Evolutionary conservation across 2,329 filamentous ascomycete species (phyloP).

Genomic region (Fusarium cicatricum): DNA sequence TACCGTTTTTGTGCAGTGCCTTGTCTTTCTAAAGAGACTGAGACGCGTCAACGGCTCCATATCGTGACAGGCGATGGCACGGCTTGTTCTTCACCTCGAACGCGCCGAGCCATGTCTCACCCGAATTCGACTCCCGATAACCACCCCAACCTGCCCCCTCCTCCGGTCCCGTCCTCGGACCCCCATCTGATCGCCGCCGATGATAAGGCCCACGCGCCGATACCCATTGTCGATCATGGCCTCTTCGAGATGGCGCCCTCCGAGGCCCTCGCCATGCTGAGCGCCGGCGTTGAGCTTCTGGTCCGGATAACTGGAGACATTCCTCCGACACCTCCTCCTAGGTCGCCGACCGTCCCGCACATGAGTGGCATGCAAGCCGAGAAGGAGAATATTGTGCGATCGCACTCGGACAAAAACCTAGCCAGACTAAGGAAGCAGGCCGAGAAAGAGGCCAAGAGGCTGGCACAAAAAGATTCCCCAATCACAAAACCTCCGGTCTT

Average conservation of each 20-base stretch:
- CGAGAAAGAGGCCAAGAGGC: conserved; percentile 42
- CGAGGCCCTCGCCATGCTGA: conserved; percentile 82
- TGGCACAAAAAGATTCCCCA: conserved; percentile 27
- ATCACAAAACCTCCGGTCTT: conserved; percentile 1
- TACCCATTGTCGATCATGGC: conserved; percentile 60
- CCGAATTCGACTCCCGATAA: conserved; percentile 36
- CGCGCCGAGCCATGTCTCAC: conserved; percentile 36
- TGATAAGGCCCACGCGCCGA: conserved; percentile 34
- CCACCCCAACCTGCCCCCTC: conserved; percentile 46
- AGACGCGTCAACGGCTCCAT: conserved; percentile 38
- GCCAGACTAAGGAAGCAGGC: conserved; percentile 54
- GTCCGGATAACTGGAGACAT: conserved; percentile 79
- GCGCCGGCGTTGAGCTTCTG: conserved; percentile 73
- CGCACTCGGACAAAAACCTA: conserved; percentile 64
- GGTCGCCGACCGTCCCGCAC: conserved; percentile 69
- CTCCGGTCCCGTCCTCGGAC: conserved; percentile 54
- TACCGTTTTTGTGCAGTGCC: conserved; percentile 38
- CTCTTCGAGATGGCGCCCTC: conserved; percentile 77
- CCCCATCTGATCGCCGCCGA: conserved; percentile 42
- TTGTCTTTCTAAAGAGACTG: conserved; percentile 36
- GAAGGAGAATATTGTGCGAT: conserved; percentile 67
- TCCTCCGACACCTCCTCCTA: conserved; percentile 78
- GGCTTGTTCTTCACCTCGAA: neutral
- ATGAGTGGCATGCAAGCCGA: conserved; percentile 70
- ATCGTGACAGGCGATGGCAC: conserved; percentile 31